These are phyloP conservation scores for Corniculantispora saksenae DNA, from an alignment of 2,329 filamentous ascomycete genomes.

Conservation along the genomic window DNA sequence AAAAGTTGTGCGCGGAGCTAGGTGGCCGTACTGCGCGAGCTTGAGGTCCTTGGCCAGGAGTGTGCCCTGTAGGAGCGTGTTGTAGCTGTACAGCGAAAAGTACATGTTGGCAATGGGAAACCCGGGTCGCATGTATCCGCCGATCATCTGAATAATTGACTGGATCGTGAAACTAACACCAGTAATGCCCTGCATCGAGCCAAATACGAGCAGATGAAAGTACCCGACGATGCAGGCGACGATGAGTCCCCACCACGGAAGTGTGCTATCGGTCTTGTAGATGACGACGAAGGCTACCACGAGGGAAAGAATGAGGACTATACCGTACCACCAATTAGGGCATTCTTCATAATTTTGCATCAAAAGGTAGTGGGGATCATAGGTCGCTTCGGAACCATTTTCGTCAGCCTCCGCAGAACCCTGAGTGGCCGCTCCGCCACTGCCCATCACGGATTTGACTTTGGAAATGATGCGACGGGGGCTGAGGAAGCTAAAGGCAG, in stretches of 20 bases:
- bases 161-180: conserved; percentile 43
- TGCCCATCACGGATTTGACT: not conserved
- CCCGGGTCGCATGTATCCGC: conserved; percentile 46
- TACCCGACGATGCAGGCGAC: conserved; percentile 37
- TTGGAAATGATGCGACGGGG: not conserved
- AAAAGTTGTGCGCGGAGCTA: conserved; percentile 23
- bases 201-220: conserved; percentile 42
- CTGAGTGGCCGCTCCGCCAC: not conserved
- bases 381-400: conserved; percentile 21
- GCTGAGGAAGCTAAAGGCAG: conserved; percentile 23
- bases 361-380: conserved; percentile 47
- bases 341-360: conserved; percentile 41
- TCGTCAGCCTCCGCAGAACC: not conserved
- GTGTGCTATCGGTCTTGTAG: conserved; percentile 31
- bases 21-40: conserved; percentile 36
- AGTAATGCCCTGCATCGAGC: conserved; percentile 37
- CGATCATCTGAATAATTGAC: conserved; percentile 47
- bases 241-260: conserved; percentile 43
- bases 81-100: conserved; percentile 40
- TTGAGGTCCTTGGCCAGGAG: conserved; percentile 30
- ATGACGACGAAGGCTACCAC: conserved; percentile 40
- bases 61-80: conserved; percentile 35
- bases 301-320: conserved; percentile 35
- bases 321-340: conserved; percentile 44
- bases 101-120: conserved; percentile 45